Base-by-base conservation (phyloP, 331 rosid species). In the Saraca asoca region DNA sequence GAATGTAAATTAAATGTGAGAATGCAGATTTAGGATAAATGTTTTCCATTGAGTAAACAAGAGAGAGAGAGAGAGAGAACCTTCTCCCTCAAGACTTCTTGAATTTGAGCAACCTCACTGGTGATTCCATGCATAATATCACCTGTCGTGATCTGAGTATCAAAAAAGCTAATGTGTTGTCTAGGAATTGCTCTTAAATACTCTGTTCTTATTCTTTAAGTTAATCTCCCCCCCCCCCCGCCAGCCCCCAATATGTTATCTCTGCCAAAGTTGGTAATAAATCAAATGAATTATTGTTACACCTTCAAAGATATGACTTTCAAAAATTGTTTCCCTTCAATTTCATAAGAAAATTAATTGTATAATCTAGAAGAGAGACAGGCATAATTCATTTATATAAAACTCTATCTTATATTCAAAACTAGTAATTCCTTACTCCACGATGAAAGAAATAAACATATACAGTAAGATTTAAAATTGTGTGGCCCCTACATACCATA, bases 11-110 rank as follows among this genome's bases (percentile, higher is more conserved):
- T 3, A 24, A 24, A 24, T 3, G 1, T 24, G 31, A 24, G 31
- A 24, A 24, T 24, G 31, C 31, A 1, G 3, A 24, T 3, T 3
- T 24, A 24, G 3, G 2, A n/a, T n/a, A 24, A 24, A 3, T 24
- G 31, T 24, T 24, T 24, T 24, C 31, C 31, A 1, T 24, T 24
- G 2, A 24, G 41, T 2, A 5, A 37, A 38, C 5, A 1, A 38
- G 7, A 38, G 7, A 38, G 7, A 9, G n/a, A n/a, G n/a, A n/a
- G n/a, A n/a, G 3, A 6, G 7, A 38, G 14, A 19, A 89, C 98
- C 96, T 92, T 92, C 80, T 92, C 96, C 73, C 95, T 96, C 94
- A 85, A 84, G 65, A 87, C 96, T 82, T 92, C 98, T 82, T 89
- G 95, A 72, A 89, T 89, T 72, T 85, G 93, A 66, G 98, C 96